Conservation (phyloP, 1,284 basidiomycete species). For the Termitomyces sp. region DNA sequence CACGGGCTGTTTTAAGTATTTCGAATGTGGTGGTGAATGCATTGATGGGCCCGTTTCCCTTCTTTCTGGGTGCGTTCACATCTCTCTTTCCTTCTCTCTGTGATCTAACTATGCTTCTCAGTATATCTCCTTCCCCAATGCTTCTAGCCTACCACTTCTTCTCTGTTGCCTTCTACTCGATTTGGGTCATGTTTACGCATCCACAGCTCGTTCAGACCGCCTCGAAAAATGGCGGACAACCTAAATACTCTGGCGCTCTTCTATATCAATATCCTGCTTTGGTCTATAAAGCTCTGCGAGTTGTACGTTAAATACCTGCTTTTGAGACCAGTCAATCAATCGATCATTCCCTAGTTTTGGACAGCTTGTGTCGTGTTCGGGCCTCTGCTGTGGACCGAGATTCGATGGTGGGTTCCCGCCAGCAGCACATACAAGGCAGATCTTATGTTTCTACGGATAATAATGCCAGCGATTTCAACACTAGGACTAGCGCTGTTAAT, state of each 20-base stretch:
- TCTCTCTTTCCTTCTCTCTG: background rate
- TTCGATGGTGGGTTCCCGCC: slow-evolving; percentile 32
- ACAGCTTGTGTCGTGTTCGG: slow-evolving; percentile 83
- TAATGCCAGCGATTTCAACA: slow-evolving; percentile 1
- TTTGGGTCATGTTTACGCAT: slow-evolving; percentile 81
- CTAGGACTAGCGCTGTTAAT: slow-evolving; percentile 5
- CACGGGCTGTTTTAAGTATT: slow-evolving; percentile 96
- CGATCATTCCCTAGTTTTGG: slow-evolving; percentile 59
- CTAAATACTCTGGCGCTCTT: slow-evolving; percentile 33
- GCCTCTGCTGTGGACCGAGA: slow-evolving; percentile 84
- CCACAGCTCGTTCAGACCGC: slow-evolving; percentile 33
- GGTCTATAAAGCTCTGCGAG: slow-evolving; percentile 48
- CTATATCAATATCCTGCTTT: slow-evolving; percentile 59
- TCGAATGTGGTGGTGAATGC: slow-evolving; percentile 90
- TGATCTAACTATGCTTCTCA: slow-evolving; percentile 13
- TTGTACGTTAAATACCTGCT: slow-evolving; percentile 40
- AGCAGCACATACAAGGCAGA: background rate
- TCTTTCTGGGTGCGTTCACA: slow-evolving; percentile 66
- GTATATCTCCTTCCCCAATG: slow-evolving; percentile 69
- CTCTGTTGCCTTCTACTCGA: slow-evolving; percentile 89
- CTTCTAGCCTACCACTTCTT: slow-evolving; percentile 93
- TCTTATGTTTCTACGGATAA: background rate
- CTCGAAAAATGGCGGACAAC: slow-evolving; percentile 25
- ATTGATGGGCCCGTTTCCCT: slow-evolving; percentile 85
- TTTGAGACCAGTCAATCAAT: slow-evolving; percentile 3